Conservation (phyloP, 257 asterid species). For the Marsdenia floribunda region DNA sequence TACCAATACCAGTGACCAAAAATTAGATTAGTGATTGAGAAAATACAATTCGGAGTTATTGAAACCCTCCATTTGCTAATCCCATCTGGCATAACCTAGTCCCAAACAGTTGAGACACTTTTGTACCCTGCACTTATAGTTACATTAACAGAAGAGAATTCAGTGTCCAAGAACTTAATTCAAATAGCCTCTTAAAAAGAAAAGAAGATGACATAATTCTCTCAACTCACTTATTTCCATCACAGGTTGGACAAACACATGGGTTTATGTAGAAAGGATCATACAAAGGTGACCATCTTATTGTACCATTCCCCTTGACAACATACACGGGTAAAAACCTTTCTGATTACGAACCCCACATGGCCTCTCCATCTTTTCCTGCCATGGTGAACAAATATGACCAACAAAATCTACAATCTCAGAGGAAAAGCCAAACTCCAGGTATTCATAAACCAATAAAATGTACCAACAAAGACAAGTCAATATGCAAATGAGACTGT, state of each 20-base stretch:
- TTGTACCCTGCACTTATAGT: constrained; percentile 57
- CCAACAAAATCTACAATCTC: background rate
- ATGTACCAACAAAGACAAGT: background rate
- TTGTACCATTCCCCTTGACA: constrained; percentile 61
- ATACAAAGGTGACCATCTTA: constrained; percentile 72
- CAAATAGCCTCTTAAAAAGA: background rate
- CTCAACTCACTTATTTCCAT: constrained; percentile 63
- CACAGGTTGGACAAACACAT: constrained; percentile 90
- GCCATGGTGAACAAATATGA: constrained; percentile 9
- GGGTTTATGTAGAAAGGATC: constrained; percentile 74
- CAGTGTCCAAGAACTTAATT: constrained; percentile 6
- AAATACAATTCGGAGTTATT: background rate
- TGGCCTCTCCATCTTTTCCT: constrained; percentile 47
- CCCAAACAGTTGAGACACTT: constrained; percentile 89
- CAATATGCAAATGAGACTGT: background rate
- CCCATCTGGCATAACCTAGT: constrained; percentile 26
- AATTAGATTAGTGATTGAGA: background rate
- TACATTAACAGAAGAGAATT: background rate
- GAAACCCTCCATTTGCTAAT: background rate
- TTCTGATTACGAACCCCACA: constrained; percentile 59
- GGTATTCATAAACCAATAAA: background rate
- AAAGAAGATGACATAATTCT: background rate
- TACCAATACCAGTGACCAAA: too few species aligned
- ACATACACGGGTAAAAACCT: constrained; percentile 61
- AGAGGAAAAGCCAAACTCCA: background rate